These are phyloP conservation scores for Ustilago sp. DNA, from an alignment of 1,284 basidiomycete species.

Conservation along the genomic window DNA sequence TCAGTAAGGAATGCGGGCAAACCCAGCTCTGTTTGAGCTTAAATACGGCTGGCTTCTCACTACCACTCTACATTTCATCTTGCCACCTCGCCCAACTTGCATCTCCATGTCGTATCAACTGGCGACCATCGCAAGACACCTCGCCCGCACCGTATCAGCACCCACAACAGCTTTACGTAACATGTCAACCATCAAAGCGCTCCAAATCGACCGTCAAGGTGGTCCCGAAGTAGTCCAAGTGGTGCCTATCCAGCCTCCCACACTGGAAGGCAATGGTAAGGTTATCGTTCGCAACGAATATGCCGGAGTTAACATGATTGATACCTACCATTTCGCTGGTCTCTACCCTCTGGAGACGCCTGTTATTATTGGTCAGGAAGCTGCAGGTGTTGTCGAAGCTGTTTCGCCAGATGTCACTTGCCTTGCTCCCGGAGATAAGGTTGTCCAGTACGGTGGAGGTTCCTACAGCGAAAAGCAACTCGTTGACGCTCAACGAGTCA, in stretches of 20 bases:
- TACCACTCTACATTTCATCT: neutral
- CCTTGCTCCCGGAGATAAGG: conserved; percentile 76
- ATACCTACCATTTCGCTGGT: conserved; percentile 74
- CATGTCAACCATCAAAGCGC: conserved; percentile 72
- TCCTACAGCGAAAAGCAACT: conserved; percentile 82
- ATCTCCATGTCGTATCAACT: conserved; percentile 22
- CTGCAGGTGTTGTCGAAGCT: conserved; percentile 79
- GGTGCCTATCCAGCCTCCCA: conserved; percentile 75
- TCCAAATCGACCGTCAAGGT: conserved; percentile 74
- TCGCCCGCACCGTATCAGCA: neutral
- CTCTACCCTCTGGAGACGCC: conserved; percentile 76
- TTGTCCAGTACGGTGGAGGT: conserved; percentile 74
- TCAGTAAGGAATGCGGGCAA: neutral
- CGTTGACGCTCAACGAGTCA: conserved; percentile 77
- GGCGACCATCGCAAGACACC: conserved; percentile 12
- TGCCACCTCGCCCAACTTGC: neutral
- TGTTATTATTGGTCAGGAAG: conserved; percentile 81
- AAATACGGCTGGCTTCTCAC: neutral
- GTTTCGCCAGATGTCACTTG: conserved; percentile 70
- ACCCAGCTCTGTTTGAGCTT: neutral
- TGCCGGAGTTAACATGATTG: conserved; percentile 73
- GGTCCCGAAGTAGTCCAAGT: conserved; percentile 83
- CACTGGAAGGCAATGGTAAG: conserved; percentile 75
- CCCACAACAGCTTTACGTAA: conserved; percentile 50
- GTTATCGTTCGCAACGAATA: conserved; percentile 81